phyloP scores from a whole-genome alignment of 2,329 filamentous ascomycete genomes.

The Cladosporium sp. region DNA sequence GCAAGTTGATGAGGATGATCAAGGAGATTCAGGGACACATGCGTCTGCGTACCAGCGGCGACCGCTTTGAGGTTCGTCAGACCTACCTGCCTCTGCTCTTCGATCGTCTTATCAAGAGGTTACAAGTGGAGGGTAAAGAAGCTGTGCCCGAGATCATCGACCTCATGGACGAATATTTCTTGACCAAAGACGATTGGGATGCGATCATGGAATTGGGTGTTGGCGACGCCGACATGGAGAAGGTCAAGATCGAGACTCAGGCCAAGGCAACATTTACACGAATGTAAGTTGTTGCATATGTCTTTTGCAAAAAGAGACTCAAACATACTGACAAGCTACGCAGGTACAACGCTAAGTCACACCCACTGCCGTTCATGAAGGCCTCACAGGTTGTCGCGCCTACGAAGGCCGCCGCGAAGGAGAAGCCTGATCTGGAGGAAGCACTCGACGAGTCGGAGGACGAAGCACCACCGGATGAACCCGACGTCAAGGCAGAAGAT shows the following conservation, averaged over 20 bases:
- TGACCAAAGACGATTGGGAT: conserved; percentile 93
- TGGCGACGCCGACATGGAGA: conserved; percentile 73
- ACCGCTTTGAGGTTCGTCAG: conserved; percentile 89
- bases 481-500: conserved; percentile 48
- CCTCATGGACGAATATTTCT: conserved; percentile 93
- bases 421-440: conserved; percentile 90
- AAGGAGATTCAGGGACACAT: conserved; percentile 98
- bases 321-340: conserved; percentile 20
- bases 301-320: not conserved
- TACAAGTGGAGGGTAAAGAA: conserved; percentile 77
- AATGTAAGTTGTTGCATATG: conserved; percentile 54
- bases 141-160: conserved; percentile 79
- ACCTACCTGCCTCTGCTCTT: conserved; percentile 89
- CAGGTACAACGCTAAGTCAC: conserved; percentile 80
- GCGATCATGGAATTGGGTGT: conserved; percentile 87
- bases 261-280: conserved; percentile 88
- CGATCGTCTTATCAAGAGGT: conserved; percentile 69
- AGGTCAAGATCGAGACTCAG: conserved; percentile 74
- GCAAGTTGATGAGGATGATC: conserved; percentile 69
- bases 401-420: conserved; percentile 65
- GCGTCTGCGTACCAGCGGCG: conserved; percentile 83
- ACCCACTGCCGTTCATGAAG: conserved; percentile 96
- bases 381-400: conserved; percentile 70
- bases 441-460: conserved; percentile 87
- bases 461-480: conserved; percentile 31